Conservation (phyloP, 306 rosid genomes). For the Calophaca sinica region DNA sequence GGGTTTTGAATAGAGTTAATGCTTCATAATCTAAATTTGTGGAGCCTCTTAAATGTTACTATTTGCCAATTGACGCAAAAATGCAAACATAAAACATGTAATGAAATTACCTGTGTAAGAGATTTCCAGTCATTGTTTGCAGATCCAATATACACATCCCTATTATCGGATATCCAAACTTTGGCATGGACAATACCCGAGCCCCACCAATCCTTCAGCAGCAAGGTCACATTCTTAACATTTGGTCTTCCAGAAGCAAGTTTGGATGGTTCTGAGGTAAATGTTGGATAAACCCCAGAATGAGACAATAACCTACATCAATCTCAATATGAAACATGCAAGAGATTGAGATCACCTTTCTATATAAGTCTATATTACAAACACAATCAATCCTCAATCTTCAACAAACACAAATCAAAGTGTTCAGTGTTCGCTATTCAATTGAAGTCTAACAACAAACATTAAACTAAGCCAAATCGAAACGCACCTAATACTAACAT, state of each 20-base stretch:
- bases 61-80: constrained; percentile 1
- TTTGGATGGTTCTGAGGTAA: constrained; percentile 67
- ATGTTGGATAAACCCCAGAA: constrained; percentile 86
- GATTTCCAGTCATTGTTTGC: constrained; percentile 98
- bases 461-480: not conserved
- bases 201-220: constrained; percentile 80
- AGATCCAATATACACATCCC: constrained; percentile 83
- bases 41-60: not conserved
- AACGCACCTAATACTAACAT: constrained; percentile 67
- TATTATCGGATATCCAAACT: constrained; percentile 90
- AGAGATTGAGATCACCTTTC: too few relatives aligned
- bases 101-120: constrained; percentile 74
- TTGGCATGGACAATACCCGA: constrained; percentile 94
- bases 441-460: not conserved
- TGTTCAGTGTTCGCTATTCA: too few relatives aligned
- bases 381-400: too few relatives aligned
- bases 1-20: constrained; percentile 2
- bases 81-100: constrained; percentile 10
- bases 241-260: constrained; percentile 89
- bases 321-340: not conserved
- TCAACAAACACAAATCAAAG: too few relatives aligned
- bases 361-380: too few relatives aligned
- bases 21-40: constrained; percentile 11
- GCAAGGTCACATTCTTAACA: constrained; percentile 80
- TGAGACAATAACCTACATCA: constrained; percentile 65